Base-by-base conservation (phyloP, 495 filamentous ascomycete species). In the Lasiosphaeria hispida region DNA sequence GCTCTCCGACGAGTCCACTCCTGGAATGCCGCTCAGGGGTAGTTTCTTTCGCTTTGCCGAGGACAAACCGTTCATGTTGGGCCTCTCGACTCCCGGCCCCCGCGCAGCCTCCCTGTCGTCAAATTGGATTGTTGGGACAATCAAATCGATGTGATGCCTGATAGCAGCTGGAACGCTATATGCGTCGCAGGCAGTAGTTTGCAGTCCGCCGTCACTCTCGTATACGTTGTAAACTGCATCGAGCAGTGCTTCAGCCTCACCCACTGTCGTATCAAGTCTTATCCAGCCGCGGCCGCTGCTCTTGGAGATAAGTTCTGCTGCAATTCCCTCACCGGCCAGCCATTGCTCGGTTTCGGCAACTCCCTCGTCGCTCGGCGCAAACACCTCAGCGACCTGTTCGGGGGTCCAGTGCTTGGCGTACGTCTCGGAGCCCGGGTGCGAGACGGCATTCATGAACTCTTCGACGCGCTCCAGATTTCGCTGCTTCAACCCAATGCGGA, bases 151-250 rank as follows among this genome's bases (percentile, higher is more conserved):
- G 33, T 68, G 62, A 15, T 47, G 19, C 34, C 47, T 52, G 34
- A 71, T 53, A n/a, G 52, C 15, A 15, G 43, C 39, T 33, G 67
- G 67, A 3, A 70, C 17, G 55, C 58, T 61, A 47, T 72, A 72
- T 1, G 62, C 56, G 14, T 79, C 73, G 61, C 80, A 83, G 17
- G 78, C 80, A 59, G 83, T 70, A 14, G 78, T 73, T 8, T 70
- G 70, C 36, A 75, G 72, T 3, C 71, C 75, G 35, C 67, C 73
- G 11, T 62, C 55, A 57, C 85, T 77, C 54, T 77, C 66, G 64
- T 85, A 83, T 33, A 77, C 58, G 49, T 78, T 74, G 62, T 84
- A 87, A 40, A 80, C 68, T 1, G 84, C 77, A 55, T 75, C 69
- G 36, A 87, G 76, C 1, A 87, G 69, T 6, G 61, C 61, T 58